phyloP scores from a whole-genome alignment of 768 basidiomycete genomes.

The Termitomyces sp. region DNA sequence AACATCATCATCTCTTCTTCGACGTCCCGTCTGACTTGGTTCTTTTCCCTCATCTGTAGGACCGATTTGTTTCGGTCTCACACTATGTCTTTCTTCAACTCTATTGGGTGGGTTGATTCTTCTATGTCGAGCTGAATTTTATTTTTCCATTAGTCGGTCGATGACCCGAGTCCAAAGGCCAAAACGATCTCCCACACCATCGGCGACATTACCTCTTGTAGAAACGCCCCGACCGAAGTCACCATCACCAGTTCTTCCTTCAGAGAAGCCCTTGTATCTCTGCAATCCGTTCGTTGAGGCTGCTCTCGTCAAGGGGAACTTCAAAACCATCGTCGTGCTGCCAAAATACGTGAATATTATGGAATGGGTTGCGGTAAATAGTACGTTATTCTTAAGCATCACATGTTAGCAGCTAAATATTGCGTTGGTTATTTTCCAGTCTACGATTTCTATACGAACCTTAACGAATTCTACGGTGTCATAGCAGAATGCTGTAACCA shows the following conservation, averaged over 20 bases:
- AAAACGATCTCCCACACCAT: constrained; percentile 72
- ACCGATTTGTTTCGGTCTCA: constrained; percentile 28
- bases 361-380: constrained; percentile 84
- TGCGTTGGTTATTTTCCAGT: constrained; percentile 43
- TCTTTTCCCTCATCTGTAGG: constrained; percentile 12
- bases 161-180: constrained; percentile 71
- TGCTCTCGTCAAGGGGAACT: constrained; percentile 93
- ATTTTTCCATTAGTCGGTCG: constrained; percentile 46
- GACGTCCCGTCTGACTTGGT: too few relatives aligned
- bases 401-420: not conserved
- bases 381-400: constrained; percentile 40
- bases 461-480: constrained; percentile 96
- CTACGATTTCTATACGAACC: constrained; percentile 95
- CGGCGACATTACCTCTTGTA: constrained; percentile 47
- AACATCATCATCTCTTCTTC: too few relatives aligned
- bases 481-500: constrained; percentile 92
- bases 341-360: constrained; percentile 98
- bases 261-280: constrained; percentile 72
- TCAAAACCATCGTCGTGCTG: constrained; percentile 93
- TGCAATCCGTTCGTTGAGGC: constrained; percentile 97
- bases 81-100: constrained; percentile 79
- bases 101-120: constrained; percentile 53
- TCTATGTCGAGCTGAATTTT: not conserved
- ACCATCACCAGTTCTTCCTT: constrained; percentile 28
- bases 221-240: constrained; percentile 34